phyloP scores from a whole-genome alignment of 495 filamentous ascomycete genomes.

The Talaromyces adpressus region DNA sequence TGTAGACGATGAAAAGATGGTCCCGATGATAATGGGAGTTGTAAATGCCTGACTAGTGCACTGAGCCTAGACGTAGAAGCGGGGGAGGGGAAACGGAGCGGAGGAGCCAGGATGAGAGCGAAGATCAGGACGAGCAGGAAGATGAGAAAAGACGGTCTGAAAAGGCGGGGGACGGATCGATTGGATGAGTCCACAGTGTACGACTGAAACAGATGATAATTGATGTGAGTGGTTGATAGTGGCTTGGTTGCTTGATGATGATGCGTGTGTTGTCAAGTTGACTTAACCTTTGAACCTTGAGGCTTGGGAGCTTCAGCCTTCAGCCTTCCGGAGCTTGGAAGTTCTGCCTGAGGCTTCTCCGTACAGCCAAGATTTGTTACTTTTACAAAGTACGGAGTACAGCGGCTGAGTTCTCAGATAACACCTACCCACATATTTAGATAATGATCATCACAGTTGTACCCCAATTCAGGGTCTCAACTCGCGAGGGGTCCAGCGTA shows the following conservation, averaged over 20 bases:
- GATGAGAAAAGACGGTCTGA: neutral
- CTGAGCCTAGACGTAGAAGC: conserved; percentile 25
- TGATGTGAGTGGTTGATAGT: neutral
- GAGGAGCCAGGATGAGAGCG: conserved; percentile 69
- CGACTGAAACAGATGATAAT: neutral
- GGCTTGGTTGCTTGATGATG: neutral
- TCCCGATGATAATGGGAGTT: conserved; percentile 28
- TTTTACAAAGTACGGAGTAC: neutral
- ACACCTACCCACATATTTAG: no score
- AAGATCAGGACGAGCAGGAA: conserved; percentile 9
- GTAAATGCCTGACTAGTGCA: conserved; percentile 58
- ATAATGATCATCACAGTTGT: no score
- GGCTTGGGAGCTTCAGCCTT: no score
- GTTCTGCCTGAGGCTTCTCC: neutral
- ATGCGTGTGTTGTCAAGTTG: neutral
- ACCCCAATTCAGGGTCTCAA: no score
- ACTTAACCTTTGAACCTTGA: no score
- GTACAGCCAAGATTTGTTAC: neutral
- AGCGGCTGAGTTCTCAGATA: no score
- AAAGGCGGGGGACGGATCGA: neutral
- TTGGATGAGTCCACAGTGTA: neutral
- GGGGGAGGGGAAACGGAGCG: conserved; percentile 46
- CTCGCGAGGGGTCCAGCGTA: no score
- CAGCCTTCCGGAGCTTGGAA: neutral
- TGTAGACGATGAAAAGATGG: neutral